phyloP scores from a whole-genome alignment of 495 filamentous ascomycete species.

The Penicillium tannophilum region DNA sequence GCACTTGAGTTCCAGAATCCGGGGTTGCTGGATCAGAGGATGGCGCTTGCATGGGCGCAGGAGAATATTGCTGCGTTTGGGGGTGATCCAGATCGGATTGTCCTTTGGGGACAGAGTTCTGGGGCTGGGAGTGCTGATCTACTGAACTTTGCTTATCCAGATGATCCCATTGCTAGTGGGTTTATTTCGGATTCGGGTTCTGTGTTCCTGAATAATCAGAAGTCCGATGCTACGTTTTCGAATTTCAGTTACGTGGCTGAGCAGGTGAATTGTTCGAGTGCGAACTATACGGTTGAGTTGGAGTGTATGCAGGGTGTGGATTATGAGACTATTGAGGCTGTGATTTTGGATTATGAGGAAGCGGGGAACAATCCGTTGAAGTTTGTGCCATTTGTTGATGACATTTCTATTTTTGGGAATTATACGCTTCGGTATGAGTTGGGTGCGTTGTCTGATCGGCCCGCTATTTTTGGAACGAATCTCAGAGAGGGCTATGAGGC shows the following conservation, averaged over 20 bases:
- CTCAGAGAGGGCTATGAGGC: not conserved
- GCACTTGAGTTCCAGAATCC: conserved; percentile 1
- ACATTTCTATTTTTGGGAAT: not conserved
- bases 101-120: not conserved
- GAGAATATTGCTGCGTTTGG: not conserved
- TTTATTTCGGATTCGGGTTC: not conserved
- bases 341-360: not conserved
- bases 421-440: not conserved
- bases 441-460: not conserved
- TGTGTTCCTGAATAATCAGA: not conserved
- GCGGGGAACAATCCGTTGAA: not conserved
- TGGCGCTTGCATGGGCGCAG: not conserved
- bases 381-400: not conserved
- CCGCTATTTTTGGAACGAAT: not conserved
- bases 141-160: not conserved
- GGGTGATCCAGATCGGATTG: not conserved
- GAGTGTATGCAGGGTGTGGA: not conserved
- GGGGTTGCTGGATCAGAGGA: not conserved
- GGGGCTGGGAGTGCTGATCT: not conserved
- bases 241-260: not conserved
- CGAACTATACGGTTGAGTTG: not conserved
- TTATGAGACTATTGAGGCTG: not conserved
- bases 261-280: not conserved
- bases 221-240: not conserved
- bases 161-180: not conserved